Base-by-base conservation (phyloP, 352 stramenopile species). In the Globisporangium nunn region DNA sequence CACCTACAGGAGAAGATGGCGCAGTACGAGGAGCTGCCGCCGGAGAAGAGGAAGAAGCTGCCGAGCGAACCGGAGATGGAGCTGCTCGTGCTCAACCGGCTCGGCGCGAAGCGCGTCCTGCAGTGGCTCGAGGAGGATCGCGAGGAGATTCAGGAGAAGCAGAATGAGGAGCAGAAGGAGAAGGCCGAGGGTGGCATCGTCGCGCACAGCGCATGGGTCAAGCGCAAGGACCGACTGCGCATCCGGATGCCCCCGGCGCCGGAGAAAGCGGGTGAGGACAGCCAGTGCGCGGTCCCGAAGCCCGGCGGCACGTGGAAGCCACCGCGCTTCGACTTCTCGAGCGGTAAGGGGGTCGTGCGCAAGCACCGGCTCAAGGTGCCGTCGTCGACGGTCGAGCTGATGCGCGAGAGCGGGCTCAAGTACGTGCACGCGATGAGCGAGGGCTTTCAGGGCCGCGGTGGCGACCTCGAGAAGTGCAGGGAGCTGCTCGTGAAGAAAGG, bases 391-490 rank as follows among this genome's bases (percentile, higher is more conserved):
- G 77, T 88, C 14, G 83, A 93, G 30, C 62, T 93, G 14, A 91
- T 93, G 81, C 66, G 71, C 10, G 56, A 71, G 31, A 91, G 79
- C 54, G 83, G 79, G 2, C 75, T 93, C 50, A 91, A 89, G 57
- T 93, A 91, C 55, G 79, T 91, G 7, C 83, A 91, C 50, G 81
- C 83, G 17, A 93, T 91, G 83, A 91, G 76, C 55, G 80, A 93
- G 68, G 83, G 81, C 15, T 91, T 93, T 55, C 81, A 93, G 61
- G 83, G 81, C 12, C 75, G 83, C n/a, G 81, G 79, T 6, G 81
- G 81, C 6, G 85, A 95, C 58, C 61, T 95, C 15, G 85, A 95
- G 50, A 90, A 88, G 56, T 85, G 78, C 50, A 79, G 84, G 49
- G 66, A 91, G 58, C 28, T 81, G 12, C 71, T 95, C 6, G 59